Evolutionary conservation across 2,329 filamentous ascomycete genomes (phyloP), one percentile per base, ranked within the genome.

Genomic region (Neophaeococcomyces mojaviensis): DNA sequence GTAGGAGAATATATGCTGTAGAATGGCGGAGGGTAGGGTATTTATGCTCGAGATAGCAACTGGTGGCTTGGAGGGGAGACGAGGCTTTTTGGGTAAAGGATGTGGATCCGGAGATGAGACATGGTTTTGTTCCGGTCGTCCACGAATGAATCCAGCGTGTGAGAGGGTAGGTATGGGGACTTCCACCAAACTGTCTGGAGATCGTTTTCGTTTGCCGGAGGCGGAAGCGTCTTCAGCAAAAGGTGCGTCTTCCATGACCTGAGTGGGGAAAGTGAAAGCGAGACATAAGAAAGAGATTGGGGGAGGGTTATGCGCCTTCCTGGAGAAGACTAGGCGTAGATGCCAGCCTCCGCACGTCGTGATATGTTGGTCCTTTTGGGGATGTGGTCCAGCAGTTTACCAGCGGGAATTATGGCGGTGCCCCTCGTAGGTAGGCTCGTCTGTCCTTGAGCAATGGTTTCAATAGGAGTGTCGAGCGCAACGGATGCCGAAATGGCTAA

Each of bases 1-100:
- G 61, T 79, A 81, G 58, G 73, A 75, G 63, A 87, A 85, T 58
- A 86, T 70, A 59, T 76, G 73, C 59, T 86, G 82, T 82, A 83
- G 86, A 58, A 85, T 55, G 36, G 35, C 35, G 49, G 51, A 31
- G 51, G 48, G 43, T 26, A 35, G 30, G 28, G 24, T 8, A 2
- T 30, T 9, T 31, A 44, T 36, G 33, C 41, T 33, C 20, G 32
- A n/a, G 4, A 4, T 5, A 28, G 20, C 13, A 16, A 22, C 16
- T 5, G 40, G 30, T n/a, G 40, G 31, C 50, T 40, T 49, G 9
- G 33, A 16, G 13, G 41, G 41, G 13, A 44, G 32, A 9, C 41
- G 31, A 22, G 39, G 38, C 28, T 15, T 36, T 18, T 34, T 47
- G 9, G 38, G 39, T 20, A 42, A 22, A 22, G 37, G 45, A 42